A percentile compares a stretch with the other conserved stretches of the same genome.
phyloP scores from a whole-genome alignment of 2,329 filamentous ascomycete genomes.

The Aspergillus eucalypticola region DNA sequence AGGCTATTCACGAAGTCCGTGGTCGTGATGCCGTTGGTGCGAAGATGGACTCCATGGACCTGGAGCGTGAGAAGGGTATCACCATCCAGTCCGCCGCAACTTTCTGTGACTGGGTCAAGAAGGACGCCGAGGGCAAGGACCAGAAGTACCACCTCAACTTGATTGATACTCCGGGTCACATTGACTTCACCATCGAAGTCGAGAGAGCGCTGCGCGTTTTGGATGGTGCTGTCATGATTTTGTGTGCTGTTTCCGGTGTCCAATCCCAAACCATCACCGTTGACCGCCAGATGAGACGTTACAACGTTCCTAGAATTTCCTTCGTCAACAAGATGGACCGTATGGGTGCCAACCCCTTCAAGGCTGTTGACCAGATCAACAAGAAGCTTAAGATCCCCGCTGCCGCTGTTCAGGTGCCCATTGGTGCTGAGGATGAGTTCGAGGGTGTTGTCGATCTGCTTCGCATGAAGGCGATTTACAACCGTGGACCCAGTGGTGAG shows the following conservation, averaged over 20 bases:
- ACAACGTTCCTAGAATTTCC: conserved; percentile 91
- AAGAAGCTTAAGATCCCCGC: conserved; percentile 90
- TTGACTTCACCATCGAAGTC: conserved; percentile 98
- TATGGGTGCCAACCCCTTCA: conserved; percentile 98
- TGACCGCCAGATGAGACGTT: conserved; percentile 96
- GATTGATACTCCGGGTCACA: conserved; percentile 97
- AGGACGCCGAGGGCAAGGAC: conserved; percentile 72
- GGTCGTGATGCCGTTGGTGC: conserved; percentile 87
- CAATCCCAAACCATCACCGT: conserved; percentile 98
- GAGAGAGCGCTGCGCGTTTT: conserved; percentile 92
- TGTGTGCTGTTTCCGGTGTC: conserved; percentile 95
- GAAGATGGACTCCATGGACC: conserved; percentile 99
- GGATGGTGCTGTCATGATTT: conserved; percentile 96
- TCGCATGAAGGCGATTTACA: conserved; percentile 90
- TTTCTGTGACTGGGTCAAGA: conserved; percentile 95
- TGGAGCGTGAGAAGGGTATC: conserved; percentile 97
- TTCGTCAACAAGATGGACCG: conserved; percentile 99
- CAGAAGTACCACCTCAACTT: conserved; percentile 96
- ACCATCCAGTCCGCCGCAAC: conserved; percentile 98
- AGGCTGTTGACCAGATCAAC: conserved; percentile 96
- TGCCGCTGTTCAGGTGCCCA: conserved; percentile 91
- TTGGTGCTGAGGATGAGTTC: conserved; percentile 88
- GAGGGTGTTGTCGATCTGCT: conserved; percentile 91
- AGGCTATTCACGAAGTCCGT: conserved; percentile 93
- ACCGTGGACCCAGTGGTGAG: conserved; percentile 79